Evolutionary conservation across 2,329 filamentous ascomycete genomes (phyloP).

Genomic region (Epichloe hybrida): DNA sequence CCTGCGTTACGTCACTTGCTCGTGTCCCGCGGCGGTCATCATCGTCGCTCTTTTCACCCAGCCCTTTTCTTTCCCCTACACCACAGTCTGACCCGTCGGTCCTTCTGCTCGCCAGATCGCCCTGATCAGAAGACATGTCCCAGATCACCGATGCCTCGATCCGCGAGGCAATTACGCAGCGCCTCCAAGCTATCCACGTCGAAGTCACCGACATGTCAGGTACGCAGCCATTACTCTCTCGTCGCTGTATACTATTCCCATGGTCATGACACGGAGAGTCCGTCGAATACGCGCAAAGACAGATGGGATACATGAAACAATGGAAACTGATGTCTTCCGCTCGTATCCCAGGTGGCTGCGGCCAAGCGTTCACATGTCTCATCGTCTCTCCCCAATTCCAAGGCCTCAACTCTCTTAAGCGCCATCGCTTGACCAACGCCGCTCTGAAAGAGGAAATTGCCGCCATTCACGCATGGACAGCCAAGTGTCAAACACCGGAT

Average conservation of each 20-base stretch:
- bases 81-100: background rate
- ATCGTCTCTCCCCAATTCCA: conserved; percentile 54
- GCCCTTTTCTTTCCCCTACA: background rate
- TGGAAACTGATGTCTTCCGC: background rate
- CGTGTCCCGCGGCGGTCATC: no score
- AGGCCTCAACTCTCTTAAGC: conserved; percentile 63
- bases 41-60: background rate
- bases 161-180: conserved; percentile 51
- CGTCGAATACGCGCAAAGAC: background rate
- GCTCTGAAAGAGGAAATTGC: conserved; percentile 79
- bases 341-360: conserved; percentile 39
- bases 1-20: no score
- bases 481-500: conserved; percentile 82
- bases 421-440: conserved; percentile 75
- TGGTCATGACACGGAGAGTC: no score
- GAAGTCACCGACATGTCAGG: conserved; percentile 88
- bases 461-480: conserved; percentile 86
- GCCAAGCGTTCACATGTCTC: conserved; percentile 45
- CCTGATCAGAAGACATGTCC: conserved; percentile 1
- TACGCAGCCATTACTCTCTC: conserved; percentile 26
- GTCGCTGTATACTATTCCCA: background rate
- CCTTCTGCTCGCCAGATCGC: no score
- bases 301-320: background rate
- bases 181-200: conserved; percentile 63
- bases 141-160: conserved; percentile 60